A percentile compares a stretch with the other conserved stretches of the same genome.
Conservation (phyloP, 768 basidiomycete genomes). For the Pleurotus giganteus region DNA sequence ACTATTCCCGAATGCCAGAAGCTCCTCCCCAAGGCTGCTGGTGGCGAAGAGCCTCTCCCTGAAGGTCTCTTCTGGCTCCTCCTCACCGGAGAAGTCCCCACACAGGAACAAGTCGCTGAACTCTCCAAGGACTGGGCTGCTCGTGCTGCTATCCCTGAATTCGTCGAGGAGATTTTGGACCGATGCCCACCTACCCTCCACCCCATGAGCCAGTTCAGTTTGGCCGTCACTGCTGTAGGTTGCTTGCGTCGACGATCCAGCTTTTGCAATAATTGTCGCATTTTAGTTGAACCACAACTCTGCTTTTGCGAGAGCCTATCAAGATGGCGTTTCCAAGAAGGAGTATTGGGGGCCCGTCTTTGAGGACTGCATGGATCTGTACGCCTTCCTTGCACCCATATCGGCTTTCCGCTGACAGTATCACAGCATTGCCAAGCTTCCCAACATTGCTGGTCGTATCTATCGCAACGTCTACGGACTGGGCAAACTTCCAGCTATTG, state of each 20-base stretch:
- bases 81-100: slow-evolving; percentile 92
- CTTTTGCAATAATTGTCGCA: slow-evolving; percentile 6
- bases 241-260: slow-evolving; percentile 1
- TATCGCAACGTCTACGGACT: slow-evolving; percentile 85
- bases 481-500: slow-evolving; percentile 86
- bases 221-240: slow-evolving; percentile 89
- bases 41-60: slow-evolving; percentile 88
- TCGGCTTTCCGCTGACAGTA: not conserved
- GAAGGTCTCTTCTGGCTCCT: slow-evolving; percentile 96
- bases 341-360: slow-evolving; percentile 97
- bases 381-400: slow-evolving; percentile 7
- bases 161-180: slow-evolving; percentile 96
- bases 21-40: slow-evolving; percentile 84
- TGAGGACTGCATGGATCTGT: slow-evolving; percentile 89
- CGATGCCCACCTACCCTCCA: slow-evolving; percentile 91
- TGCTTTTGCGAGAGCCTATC: slow-evolving; percentile 93
- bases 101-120: slow-evolving; percentile 80
- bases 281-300: slow-evolving; percentile 88
- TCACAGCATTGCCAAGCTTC: slow-evolving; percentile 88
- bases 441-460: slow-evolving; percentile 92
- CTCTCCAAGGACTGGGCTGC: slow-evolving; percentile 96
- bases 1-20: slow-evolving; percentile 89
- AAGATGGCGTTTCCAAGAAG: slow-evolving; percentile 87
- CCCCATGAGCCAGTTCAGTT: slow-evolving; percentile 97
- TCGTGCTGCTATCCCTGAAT: slow-evolving; percentile 85